A percentile compares a stretch with the other conserved stretches of the same genome.
phyloP scores from a whole-genome alignment of 2,329 filamentous ascomycete species.

The Lachnellula occidentalis region DNA sequence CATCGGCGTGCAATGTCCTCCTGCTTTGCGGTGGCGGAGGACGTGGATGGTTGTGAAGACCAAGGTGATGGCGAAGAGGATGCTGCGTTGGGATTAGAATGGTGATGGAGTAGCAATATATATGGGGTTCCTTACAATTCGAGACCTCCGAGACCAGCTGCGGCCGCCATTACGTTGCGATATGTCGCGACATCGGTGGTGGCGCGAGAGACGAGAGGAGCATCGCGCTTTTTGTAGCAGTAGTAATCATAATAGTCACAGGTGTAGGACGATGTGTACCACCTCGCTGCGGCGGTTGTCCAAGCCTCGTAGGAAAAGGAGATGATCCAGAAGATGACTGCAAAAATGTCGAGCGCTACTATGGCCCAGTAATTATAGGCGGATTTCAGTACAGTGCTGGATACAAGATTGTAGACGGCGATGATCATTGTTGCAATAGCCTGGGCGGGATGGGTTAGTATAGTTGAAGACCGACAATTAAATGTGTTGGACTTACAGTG shows the following conservation, averaged over 20 bases:
- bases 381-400: constrained; percentile 23
- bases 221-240: constrained; percentile 10
- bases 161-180: constrained; percentile 15
- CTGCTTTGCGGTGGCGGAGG: constrained; percentile 14
- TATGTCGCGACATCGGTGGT: constrained; percentile 12
- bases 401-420: constrained; percentile 40
- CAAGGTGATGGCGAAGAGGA: constrained; percentile 17
- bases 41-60: constrained; percentile 8
- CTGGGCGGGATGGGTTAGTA: constrained; percentile 5
- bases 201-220: not conserved
- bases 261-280: constrained; percentile 3
- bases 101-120: not conserved
- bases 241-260: constrained; percentile 6
- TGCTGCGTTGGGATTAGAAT: constrained; percentile 2
- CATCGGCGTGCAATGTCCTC: constrained; percentile 11
- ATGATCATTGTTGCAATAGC: constrained; percentile 40
- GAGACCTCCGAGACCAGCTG: constrained; percentile 14
- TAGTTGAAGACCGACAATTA: not conserved
- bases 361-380: constrained; percentile 51
- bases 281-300: constrained; percentile 6
- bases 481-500: constrained; percentile 34
- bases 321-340: constrained; percentile 47
- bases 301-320: constrained; percentile 16
- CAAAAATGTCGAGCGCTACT: constrained; percentile 45
- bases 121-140: constrained; percentile 14